Evolutionary conservation across 768 basidiomycete genomes (phyloP).

Genomic region (Cystobasidium ongulense): DNA sequence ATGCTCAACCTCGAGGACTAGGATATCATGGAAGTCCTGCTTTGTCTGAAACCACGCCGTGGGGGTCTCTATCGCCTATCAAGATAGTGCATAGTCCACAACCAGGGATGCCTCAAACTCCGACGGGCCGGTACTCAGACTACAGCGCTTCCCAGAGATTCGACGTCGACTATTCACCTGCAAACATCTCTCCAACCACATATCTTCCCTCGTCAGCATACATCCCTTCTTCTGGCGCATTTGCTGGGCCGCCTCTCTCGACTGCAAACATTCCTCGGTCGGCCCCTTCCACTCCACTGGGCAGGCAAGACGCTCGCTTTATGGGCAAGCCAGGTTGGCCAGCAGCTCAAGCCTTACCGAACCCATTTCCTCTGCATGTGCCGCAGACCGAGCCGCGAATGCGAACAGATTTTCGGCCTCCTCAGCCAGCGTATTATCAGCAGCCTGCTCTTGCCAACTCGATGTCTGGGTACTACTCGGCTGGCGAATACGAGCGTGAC

Average conservation of each 20-base stretch:
- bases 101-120: not conserved
- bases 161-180: not conserved
- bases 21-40: not conserved
- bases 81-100: not conserved
- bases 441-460: not conserved
- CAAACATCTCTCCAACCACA: not conserved
- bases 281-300: constrained; percentile 20
- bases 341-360: not conserved
- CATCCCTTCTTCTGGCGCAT: not conserved
- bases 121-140: not conserved
- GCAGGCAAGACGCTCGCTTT: constrained; percentile 25
- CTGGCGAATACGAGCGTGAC: not conserved
- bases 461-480: not conserved
- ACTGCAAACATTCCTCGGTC: not conserved
- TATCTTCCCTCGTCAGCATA: constrained; percentile 14
- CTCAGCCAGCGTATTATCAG: not conserved
- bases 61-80: not conserved
- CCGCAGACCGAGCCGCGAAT: not conserved
- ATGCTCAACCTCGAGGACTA: too few species aligned
- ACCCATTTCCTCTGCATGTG: not conserved
- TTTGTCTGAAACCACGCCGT: not conserved
- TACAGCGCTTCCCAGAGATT: not conserved
- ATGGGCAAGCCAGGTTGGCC: not conserved
- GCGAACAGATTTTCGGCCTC: not conserved
- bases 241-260: not conserved